These are phyloP conservation scores for Camellia granthamiana DNA, from an alignment of 148 eudicot genomes.

Conservation along the genomic window DNA sequence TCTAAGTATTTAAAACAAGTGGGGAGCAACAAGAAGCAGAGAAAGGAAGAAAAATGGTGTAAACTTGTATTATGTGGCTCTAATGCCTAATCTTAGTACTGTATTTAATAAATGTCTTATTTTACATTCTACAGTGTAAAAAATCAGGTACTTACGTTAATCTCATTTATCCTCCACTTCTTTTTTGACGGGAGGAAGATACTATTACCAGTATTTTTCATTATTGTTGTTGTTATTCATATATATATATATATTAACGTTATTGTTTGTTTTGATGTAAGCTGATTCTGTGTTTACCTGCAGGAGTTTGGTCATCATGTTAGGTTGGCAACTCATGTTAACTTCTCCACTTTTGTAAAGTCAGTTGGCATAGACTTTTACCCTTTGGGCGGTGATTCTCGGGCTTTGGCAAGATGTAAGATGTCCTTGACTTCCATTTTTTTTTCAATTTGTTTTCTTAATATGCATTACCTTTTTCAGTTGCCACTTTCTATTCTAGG, in stretches of 20 bases:
- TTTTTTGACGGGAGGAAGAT: too few species aligned
- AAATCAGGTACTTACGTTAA: too few species aligned
- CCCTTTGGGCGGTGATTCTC: slow-evolving; percentile 95
- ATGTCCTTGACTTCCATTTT: slow-evolving; percentile 9
- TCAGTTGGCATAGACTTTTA: slow-evolving; percentile 88
- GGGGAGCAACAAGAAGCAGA: too few species aligned
- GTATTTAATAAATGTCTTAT: too few species aligned
- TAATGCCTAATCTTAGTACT: too few species aligned
- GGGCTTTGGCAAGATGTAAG: slow-evolving; percentile 90
- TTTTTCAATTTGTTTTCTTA: neutral
- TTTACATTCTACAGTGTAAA: too few species aligned
- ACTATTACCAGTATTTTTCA: neutral
- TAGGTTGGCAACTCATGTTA: slow-evolving; percentile 86
- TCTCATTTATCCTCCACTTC: neutral
- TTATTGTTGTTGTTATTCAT: neutral
- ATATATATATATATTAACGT: neutral
- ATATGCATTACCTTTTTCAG: neutral
- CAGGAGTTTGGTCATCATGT: slow-evolving; percentile 95
- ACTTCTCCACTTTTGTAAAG: slow-evolving; percentile 72
- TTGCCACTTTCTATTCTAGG: neutral
- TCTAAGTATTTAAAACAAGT: too few species aligned
- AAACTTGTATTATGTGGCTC: too few species aligned
- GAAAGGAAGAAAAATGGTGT: too few species aligned
- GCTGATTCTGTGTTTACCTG: slow-evolving; percentile 20
- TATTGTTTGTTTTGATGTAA: neutral